Base-by-base conservation (phyloP, 139 green algal genomes). In the Tetradesmus obliquus region DNA sequence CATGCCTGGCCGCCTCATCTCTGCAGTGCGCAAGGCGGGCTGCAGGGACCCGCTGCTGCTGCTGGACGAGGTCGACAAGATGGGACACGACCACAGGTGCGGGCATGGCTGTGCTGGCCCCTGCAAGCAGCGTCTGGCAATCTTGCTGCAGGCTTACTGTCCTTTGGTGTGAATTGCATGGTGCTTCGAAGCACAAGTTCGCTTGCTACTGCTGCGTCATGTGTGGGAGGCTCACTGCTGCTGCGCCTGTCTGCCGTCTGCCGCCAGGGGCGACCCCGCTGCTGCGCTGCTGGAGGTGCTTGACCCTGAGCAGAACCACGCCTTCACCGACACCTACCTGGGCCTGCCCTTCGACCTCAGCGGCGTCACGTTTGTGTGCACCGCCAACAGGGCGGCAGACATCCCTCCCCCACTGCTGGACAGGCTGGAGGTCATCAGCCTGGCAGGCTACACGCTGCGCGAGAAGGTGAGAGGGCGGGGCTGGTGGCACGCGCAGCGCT, bases 31-130 rank as follows among this genome's bases (percentile, higher is more conserved):
- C 62, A 93, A 93, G 71, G 93, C 90, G 5, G 92, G 93, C 15
- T 94, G 96, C 69, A 88, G n/a, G 79, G 99, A 99, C 93, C 98
- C 98, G 51, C 94, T 99, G 66, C 95, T 99, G 74, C 95, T 99
- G 20, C 97, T 99, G 58, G 98, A 99, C 91, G 98, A 99, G 92
- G 96, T 99, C 19, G 98, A 99, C 95, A 99, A 99, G 95, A 88
- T 96, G 84, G 93, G 95, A 10, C 91, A 92, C 60, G 95, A 88
- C 91, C 81, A 88, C 55, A 96, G 88, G 86, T 90, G 71, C 17
- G 69, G 22, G 8, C 32, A 45, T 45, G 32, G 32, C 32, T 45
- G 32, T 45, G 32, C 32, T 45, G 32, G 32, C 32, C 32, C 32
- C 32, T 45, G 32, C 32, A 45, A 45, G 32, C 32, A 45, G 32